Evolutionary conservation across 139 green algal species (phyloP), one percentile per base, ranked within the genome.

Genomic region (Chlorella vulgaris): DNA sequence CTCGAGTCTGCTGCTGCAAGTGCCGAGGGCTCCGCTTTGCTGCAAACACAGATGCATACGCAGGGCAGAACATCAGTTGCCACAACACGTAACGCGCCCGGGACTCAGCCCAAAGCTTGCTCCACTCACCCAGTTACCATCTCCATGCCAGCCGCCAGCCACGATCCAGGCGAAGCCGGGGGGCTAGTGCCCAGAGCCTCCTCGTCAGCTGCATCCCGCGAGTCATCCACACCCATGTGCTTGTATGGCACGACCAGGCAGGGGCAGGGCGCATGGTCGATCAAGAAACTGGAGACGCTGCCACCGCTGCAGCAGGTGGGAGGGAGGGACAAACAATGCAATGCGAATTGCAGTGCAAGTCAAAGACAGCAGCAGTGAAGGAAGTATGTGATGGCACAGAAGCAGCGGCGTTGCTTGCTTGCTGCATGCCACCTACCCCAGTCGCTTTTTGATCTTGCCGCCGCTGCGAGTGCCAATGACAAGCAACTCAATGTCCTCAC

Each of bases 221-320:
- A 67, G 18, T 76, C 77, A 6, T 31, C 61, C 24, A 74, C 4
- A 2, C 62, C 75, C 60, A 73, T 35, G 38, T 33, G 31, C n/a
- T 40, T 21, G 63, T 80, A 80, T 39, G 88, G 88, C 15, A 88
- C 53, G 0, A 91, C 81, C 38, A 91, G 50, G 28, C 75, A 78
- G 33, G 86, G 88, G 83, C 88, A 91, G 50, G 86, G 74, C 58
- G 78, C 83, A 33, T 89, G 73, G 35, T 89, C 81, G 31, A 85
- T 76, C 38, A 91, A 42, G 58, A 84, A 71, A n/a, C 65, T 70
- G 31, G 58, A 78, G 29, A 89, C 66, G 63, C 74, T 77, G 36
- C 71, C 81, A 42, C 85, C 81, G 24, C 58, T 82, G 74, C 76
- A 79, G 33, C 28, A 21, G 50, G 22, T 33, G 31, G 24, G 66